Evolutionary conservation across 176 grass and related monocot species (phyloP), one percentile per base, ranked within the genome.

Genomic region (Oryza longistaminata): DNA sequence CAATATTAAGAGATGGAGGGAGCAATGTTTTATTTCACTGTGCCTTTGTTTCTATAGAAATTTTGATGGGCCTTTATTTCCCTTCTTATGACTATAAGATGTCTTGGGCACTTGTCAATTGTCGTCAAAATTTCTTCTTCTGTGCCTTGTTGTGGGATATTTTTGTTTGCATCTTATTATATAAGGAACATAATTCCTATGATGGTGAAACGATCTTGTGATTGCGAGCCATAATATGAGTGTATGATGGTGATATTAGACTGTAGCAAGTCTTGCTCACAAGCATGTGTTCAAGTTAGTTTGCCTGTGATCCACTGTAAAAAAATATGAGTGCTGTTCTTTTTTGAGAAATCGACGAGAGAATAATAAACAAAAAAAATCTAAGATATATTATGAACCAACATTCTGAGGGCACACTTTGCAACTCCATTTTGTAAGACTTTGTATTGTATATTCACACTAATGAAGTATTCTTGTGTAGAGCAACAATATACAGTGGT

Each of bases 71-170:
- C 61, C 3, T 2, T 6, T 58, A 22, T 71, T 37, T 69, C 3
- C 71, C 60, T 61, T 16, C 17, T 58, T 83, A 22, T 26, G 50
- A 21, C 2, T 31, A 16, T 40, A n/a, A 66, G 58, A 12, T 25
- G 66, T 33, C 68, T 33, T 60, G 67, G 2, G 4, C 33, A 26
- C 19, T 40, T 71, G 14, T 11, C 0, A 11, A 61, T 62, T 62
- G 58, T 11, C 5, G 2, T 1, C 25, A 31, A 31, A 5, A 80
- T 48, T 73, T 85, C 48, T 17, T 61, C 16, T 76, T 62, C 9
- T 81, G 29, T 27, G 9, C 68, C 66, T 80, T 75, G 50, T 64
- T 83, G 75, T 74, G 68, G 10, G 29, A 58, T 80, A n/a, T 74
- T 88, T 50, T 24, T 62, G 21, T 10, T 52, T 29, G 26, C 67